These are phyloP conservation scores for Lipomyces yamadae DNA, from an alignment of 805 yeast genomes.

Conservation along the genomic window DNA sequence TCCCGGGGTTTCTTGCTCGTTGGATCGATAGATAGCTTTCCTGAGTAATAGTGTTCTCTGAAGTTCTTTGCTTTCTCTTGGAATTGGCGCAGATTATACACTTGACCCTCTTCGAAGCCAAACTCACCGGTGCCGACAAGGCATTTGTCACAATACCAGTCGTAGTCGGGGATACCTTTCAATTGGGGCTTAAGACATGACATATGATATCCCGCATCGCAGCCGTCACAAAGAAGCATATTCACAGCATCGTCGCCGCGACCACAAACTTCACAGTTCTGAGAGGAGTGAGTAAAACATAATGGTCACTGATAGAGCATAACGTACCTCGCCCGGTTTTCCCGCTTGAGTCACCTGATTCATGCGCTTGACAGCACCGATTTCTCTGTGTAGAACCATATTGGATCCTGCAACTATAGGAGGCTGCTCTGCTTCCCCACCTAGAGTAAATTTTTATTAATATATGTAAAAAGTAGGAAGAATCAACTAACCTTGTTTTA, in stretches of 20 bases:
- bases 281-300: conserved; percentile 3
- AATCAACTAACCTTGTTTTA: neutral
- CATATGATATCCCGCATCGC: conserved; percentile 71
- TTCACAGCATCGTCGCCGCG: conserved; percentile 31
- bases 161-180: conserved; percentile 56
- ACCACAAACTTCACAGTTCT: conserved; percentile 43
- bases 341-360: conserved; percentile 1
- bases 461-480: neutral
- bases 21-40: conserved; percentile 12
- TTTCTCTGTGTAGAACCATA: conserved; percentile 26
- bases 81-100: conserved; percentile 66
- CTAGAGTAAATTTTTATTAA: neutral
- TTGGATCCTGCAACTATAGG: conserved; percentile 29
- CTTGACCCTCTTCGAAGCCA: conserved; percentile 76
- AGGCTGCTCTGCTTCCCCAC: conserved; percentile 6
- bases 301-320: neutral
- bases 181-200: conserved; percentile 67
- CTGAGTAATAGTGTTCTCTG: conserved; percentile 46
- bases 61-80: conserved; percentile 59
- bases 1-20: conserved; percentile 2
- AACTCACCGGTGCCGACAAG: conserved; percentile 85
- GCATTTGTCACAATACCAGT: conserved; percentile 85
- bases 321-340: conserved; percentile 30
- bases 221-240: conserved; percentile 63
- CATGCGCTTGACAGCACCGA: conserved; percentile 29